Base-by-base conservation (phyloP, 306 rosid species). In the Rosa rugosa region DNA sequence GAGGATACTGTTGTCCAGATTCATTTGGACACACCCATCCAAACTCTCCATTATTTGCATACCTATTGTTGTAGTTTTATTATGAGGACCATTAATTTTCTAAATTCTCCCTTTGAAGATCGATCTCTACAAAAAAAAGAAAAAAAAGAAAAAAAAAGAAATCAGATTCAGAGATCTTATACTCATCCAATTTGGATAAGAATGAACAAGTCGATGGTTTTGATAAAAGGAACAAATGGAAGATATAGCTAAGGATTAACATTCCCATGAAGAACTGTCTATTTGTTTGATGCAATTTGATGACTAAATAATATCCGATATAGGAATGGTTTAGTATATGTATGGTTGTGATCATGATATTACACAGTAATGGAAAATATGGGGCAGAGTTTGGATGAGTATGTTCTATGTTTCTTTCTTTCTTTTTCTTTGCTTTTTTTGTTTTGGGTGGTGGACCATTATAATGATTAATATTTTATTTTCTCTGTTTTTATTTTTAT, bases 381-480 rank as follows among this genome's bases (percentile, higher is more conserved):
- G 5, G 68, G 40, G 16, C 8, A 62, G 41, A 64, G 22, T 6
- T 31, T 17, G 11, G 70, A 36, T 16, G 70, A 36, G 42, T 6
- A 8, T 63, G 42, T 62, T 34, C 11, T 16, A 64, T 1, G 2
- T 3, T 4, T 17, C 72, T 42, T 18, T 42, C 10, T 77, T 63
- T n/a, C 0, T 57, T 5, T 17, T 5, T 17, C 5, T 53, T 6
- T 53, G 4, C 51, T 4, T 47, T 56, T 1, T 20, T 27, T 0
- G 1, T 27, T 27, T 27, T 27, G 27, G 27, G 1, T 34, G 20
- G 71, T 22, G 44, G 69, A 65, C 70, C 72, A 68, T 67, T 65
- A 34, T 72, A 18, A 79, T 86, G 73, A 54, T 62, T 77, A 76
- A 38, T 20, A 38, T 18, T 63, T 9, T 72, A 10, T 25, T 31